Base-by-base conservation (phyloP, 2,329 filamentous ascomycete species). In the Rhynchosporium graminicola region DNA sequence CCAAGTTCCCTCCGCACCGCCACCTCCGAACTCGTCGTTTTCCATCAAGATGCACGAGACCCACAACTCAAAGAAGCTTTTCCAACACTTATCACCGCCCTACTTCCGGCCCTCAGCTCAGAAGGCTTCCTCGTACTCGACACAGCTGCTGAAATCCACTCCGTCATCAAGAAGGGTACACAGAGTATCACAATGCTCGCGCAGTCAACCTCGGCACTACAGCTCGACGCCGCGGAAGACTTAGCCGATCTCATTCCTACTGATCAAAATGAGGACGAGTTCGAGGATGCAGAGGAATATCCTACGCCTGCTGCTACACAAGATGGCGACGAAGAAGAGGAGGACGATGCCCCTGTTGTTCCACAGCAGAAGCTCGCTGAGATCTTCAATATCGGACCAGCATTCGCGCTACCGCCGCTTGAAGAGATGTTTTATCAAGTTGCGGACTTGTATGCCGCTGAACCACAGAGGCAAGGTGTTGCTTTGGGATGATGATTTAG, bases 111-210 rank as follows among this genome's bases (percentile, higher is more conserved):
- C 26, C 79, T 82, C 12, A 81, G 81, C 26, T 84, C 86, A 1
- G 86, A 85, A 51, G 91, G 92, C 4, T 97, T 91, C 74, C 78
- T 95, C 45, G 78, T 88, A 9, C 76, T 97, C 5, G 92, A 96
- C 73, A 82, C 88, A n/a, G 81, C 85, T 0, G 91, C 91, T 13
- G 88, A 90, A 70, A 80, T 96, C 45, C 87, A 86, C 77, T 83
- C 83, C 33, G 73, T 87, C 42, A 79, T 80, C 43, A 84, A 89
- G 72, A 83, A 83, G 69, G 83, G 83, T 38, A 80, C 84, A 62
- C 80, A 83, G 36, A 78, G 79, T 2, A 77, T 81, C 2, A 75
- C 83, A 1, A 76, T 79, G 3, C 77, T 85, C 29, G 82, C 82
- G 4, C 82, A 83, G 69, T 81, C 84, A 13, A 78, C 86, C 77